These are phyloP conservation scores for Yarrowia porcina DNA, from an alignment of 805 yeast species.

Conservation along the genomic window DNA sequence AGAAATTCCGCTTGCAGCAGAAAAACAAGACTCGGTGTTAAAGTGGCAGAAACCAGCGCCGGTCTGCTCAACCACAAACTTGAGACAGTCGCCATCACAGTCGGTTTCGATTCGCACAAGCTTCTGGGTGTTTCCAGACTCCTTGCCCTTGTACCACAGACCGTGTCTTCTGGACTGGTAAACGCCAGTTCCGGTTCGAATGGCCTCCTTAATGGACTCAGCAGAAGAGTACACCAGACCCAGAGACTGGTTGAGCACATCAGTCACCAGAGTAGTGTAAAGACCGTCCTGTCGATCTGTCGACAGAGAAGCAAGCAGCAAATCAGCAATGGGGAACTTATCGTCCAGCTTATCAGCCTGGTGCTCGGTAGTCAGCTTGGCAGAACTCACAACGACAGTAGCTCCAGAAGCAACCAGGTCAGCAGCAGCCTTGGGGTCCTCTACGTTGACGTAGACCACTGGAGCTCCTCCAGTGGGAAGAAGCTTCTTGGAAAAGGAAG, in stretches of 20 bases:
- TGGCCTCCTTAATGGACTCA: conserved; percentile 78
- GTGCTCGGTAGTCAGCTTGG: conserved; percentile 15
- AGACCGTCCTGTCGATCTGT: conserved; percentile 88
- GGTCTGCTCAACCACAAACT: conserved; percentile 78
- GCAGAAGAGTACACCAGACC: conserved; percentile 89
- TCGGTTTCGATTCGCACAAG: conserved; percentile 66
- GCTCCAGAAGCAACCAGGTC: conserved; percentile 18
- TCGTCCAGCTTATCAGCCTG: conserved; percentile 2
- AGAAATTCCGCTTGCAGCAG: conserved; percentile 61
- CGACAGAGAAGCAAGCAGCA: conserved; percentile 51
- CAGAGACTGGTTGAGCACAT: conserved; percentile 62
- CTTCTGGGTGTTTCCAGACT: conserved; percentile 93
- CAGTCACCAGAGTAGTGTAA: conserved; percentile 78
- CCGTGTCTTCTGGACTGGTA: conserved; percentile 89
- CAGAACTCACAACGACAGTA: not conserved
- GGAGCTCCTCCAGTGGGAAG: conserved; percentile 26
- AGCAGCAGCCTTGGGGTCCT: conserved; percentile 9
- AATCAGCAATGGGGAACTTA: conserved; percentile 42
- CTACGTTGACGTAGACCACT: conserved; percentile 30
- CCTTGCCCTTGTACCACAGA: conserved; percentile 92
- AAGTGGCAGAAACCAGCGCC: conserved; percentile 94
- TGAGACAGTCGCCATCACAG: conserved; percentile 89
- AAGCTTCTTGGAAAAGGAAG: conserved; percentile 5
- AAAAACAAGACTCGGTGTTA: conserved; percentile 78
- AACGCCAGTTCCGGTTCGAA: conserved; percentile 79